Evolutionary conservation across 257 asterid species (phyloP), one percentile per base, ranked within the genome.

Genomic region (Dorcoceras hygrometricum): DNA sequence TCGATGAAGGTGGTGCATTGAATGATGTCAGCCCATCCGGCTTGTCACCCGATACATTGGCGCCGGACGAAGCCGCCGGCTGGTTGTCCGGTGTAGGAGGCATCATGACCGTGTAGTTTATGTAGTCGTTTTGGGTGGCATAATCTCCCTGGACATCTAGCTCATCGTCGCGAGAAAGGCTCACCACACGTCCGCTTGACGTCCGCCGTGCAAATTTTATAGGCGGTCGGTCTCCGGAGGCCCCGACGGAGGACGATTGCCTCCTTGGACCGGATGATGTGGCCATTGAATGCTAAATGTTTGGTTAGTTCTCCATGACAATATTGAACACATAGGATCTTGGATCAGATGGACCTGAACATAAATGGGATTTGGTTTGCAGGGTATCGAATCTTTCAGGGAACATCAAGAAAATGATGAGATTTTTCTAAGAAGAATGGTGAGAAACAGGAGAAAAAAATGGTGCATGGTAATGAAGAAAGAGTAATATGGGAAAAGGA

Each of bases 71-170:
- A 6, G 34, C 92, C 0, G 84, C 97, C 11, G 96, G 97, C 71
- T 86, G 94, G 27, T 93, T 90, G 65, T 93, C 98, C 0, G 98
- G 98, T 7, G 98, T 93, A 10, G 98, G 88, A 0, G 98, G 98
- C 97, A 93, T 88, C 70, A 84, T 75, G 9, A 93, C 98, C 1
- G 98, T 93, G 76, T 90, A 93, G 61, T 86, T 87, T 0, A 75
- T 81, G 69, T 75, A 85, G 67, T 91, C 95, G 59, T 71, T 80
- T 19, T 80, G 86, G 2, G 81, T 31, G 1, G 81, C 57, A 43
- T 60, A 77, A 8, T 83, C 88, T 5, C 77, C 89, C 0, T 87
- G 74, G 32, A 63, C 9, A 25, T 91, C 94, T 20, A 71, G n/a
- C 2, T 89, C 98, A 0, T 87, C 96, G 9, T 89, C 96, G 0